Evolutionary conservation across 805 yeast species (phyloP), one percentile per base, ranked within the genome.

Genomic region (Kurtzmaniella fragi): DNA sequence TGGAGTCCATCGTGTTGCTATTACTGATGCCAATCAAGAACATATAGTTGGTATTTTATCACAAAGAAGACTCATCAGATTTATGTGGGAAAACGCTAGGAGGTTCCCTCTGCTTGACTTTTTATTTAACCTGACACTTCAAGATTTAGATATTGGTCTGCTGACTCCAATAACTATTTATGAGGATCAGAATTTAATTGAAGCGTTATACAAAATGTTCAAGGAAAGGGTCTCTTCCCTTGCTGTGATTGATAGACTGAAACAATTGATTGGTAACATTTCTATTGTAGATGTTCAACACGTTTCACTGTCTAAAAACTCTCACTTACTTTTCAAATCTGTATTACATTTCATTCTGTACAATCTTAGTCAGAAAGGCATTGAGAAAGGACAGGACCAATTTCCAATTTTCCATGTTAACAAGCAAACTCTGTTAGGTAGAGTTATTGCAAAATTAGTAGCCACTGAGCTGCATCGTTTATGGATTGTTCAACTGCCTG

Each of bases 321-420:
- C 95, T 11, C 89, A 84, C 43, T 69, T 87, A 46, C 71, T 91
- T 42, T 82, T 83, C 53, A 82, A 84, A 57, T 73, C 93, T 5
- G 93, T 96, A 61, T 71, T 88, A 52, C 93, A 85, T 62, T 91
- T 91, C 57, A 79, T 91, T 42, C 80, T 95, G 11, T 83, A 89
- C 45, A 89, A 90, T 44, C 73, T 93, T 46, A 82, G 84, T 47
- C 82, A 82, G 40, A 81, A 96, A 56, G 99, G 99, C 15, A 72
- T 91, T 26, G 95, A 84, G 53, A 90, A 89, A 56, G 96, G 96
- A 38, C 89, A 90, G 61, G 99, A 91, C 66, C 88, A 95, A 31
- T 91, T 84, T 71, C 99, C 99, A 13, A 91, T 93, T 31, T 91
- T 91, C 73, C 95, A 91, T 59, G 96, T 91, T 17, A 82, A 86